phyloP scores from a whole-genome alignment of 331 rosid species.

The Acacia pycnantha region DNA sequence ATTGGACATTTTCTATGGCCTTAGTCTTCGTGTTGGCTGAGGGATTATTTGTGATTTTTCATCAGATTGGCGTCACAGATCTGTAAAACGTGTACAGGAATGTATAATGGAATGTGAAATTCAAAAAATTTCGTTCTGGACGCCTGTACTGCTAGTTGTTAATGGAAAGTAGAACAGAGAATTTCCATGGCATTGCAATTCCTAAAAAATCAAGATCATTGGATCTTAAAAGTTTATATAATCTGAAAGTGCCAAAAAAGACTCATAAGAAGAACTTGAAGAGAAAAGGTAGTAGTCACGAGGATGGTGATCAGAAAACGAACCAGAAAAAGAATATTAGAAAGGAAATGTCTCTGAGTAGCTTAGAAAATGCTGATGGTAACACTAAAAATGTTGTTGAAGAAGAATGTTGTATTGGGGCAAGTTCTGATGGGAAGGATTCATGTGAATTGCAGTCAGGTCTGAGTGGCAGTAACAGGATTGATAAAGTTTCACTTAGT shows the following conservation, averaged over 20 bases:
- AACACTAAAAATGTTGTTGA: constrained; percentile 42
- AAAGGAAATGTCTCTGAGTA: constrained; percentile 65
- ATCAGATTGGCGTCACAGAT: constrained; percentile 47
- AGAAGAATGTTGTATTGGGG: constrained; percentile 39
- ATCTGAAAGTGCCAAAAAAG: constrained; percentile 38
- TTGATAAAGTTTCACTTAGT: constrained; percentile 40
- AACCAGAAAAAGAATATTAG: constrained; percentile 49
- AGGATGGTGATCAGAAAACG: constrained; percentile 40
- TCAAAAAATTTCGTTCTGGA: constrained; percentile 43
- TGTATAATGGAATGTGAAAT: constrained; percentile 73
- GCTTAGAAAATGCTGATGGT: constrained; percentile 55
- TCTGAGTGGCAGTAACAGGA: constrained; percentile 35
- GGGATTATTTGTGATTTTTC: constrained; percentile 19
- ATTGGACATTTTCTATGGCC: constrained; percentile 35
- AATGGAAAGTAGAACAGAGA: constrained; percentile 71
- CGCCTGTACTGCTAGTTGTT: constrained; percentile 48
- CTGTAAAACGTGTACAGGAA: constrained; percentile 53
- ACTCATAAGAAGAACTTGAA: constrained; percentile 41
- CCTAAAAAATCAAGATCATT: constrained; percentile 67
- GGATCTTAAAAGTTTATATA: constrained; percentile 74
- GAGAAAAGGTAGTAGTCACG: constrained; percentile 40
- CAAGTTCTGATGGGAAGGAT: constrained; percentile 45
- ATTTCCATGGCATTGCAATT: constrained; percentile 56
- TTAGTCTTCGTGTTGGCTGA: constrained; percentile 1
- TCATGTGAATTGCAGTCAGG: constrained; percentile 36